Evolutionary conservation across 2,329 filamentous ascomycete genomes (phyloP).

Genomic region (Coleophoma eucalyptorum): DNA sequence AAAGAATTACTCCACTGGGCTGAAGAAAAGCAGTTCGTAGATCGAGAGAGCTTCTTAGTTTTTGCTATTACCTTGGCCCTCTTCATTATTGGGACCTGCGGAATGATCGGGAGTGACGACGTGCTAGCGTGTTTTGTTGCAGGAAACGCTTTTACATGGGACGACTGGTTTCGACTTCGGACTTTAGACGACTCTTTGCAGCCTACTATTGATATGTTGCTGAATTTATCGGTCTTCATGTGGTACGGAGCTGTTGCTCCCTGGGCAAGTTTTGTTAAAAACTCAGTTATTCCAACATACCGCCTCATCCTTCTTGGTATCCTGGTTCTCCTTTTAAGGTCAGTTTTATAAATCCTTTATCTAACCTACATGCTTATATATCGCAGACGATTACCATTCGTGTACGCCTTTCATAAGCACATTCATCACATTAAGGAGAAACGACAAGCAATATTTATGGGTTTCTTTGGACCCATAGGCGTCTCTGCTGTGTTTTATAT

Average conservation of each 20-base stretch:
- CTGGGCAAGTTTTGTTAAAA: slow-evolving; percentile 67
- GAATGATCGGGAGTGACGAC: slow-evolving; percentile 89
- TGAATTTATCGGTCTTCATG: slow-evolving; percentile 84
- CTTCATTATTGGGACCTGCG: slow-evolving; percentile 83
- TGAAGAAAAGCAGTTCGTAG: slow-evolving; percentile 68
- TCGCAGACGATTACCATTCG: slow-evolving; percentile 61
- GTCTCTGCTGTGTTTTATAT: slow-evolving; percentile 93
- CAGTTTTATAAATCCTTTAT: not conserved
- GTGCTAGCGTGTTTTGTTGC: slow-evolving; percentile 90
- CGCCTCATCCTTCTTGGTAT: slow-evolving; percentile 72
- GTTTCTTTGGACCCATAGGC: slow-evolving; percentile 91
- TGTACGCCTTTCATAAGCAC: slow-evolving; percentile 68
- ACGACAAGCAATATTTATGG: slow-evolving; percentile 78
- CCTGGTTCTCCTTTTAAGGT: slow-evolving; percentile 69
- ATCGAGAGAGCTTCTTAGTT: slow-evolving; percentile 29
- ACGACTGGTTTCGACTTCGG: slow-evolving; percentile 89
- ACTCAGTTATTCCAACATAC: slow-evolving; percentile 67
- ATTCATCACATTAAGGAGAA: slow-evolving; percentile 76
- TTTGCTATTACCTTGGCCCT: slow-evolving; percentile 79
- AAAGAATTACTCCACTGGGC: slow-evolving; percentile 83
- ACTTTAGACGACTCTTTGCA: slow-evolving; percentile 90
- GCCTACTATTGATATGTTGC: slow-evolving; percentile 89
- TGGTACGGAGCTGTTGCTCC: slow-evolving; percentile 88
- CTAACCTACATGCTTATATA: not conserved
- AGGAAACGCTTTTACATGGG: slow-evolving; percentile 86